Conservation (phyloP, 2,329 filamentous ascomycete genomes). For the Hymenoscyphus scutula region DNA sequence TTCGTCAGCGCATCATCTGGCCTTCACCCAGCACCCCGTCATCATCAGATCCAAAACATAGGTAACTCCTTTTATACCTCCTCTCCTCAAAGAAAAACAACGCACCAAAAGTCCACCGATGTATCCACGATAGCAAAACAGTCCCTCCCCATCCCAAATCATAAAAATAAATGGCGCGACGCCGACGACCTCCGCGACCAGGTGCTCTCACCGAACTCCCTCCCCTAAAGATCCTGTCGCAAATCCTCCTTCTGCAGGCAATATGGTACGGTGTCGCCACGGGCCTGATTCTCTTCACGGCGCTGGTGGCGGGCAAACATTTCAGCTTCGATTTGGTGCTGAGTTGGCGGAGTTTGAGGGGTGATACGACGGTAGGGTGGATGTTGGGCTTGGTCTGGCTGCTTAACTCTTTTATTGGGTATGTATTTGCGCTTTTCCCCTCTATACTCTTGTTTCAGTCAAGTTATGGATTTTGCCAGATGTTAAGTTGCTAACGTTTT, state of each 20-base stretch:
- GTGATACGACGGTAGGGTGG: conserved; percentile 69
- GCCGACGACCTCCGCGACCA: conserved; percentile 60
- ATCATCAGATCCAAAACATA: background rate
- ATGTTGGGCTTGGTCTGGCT: conserved; percentile 67
- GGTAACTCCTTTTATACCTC: background rate
- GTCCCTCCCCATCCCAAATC: no score
- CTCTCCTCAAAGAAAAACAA: background rate
- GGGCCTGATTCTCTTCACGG: conserved; percentile 64
- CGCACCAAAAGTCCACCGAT: conserved; percentile 11
- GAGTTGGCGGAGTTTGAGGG: conserved; percentile 61
- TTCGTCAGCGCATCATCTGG: background rate
- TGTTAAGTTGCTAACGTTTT: conserved; percentile 7
- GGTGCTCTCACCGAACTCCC: conserved; percentile 66
- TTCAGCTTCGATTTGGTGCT: conserved; percentile 59
- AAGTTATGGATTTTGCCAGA: background rate
- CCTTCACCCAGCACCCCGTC: background rate
- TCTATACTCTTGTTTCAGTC: background rate
- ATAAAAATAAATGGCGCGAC: conserved; percentile 39
- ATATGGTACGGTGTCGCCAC: conserved; percentile 63
- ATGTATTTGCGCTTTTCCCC: conserved; percentile 33
- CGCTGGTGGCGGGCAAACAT: conserved; percentile 60
- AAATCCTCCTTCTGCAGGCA: conserved; percentile 63
- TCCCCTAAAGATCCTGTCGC: conserved; percentile 63
- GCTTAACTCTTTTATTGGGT: conserved; percentile 63
- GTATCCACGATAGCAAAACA: conserved; percentile 13